A percentile compares a stretch with the other conserved stretches of the same genome.
Conservation (phyloP, 257 asterid species). For the Solanum ahanhuiri region DNA sequence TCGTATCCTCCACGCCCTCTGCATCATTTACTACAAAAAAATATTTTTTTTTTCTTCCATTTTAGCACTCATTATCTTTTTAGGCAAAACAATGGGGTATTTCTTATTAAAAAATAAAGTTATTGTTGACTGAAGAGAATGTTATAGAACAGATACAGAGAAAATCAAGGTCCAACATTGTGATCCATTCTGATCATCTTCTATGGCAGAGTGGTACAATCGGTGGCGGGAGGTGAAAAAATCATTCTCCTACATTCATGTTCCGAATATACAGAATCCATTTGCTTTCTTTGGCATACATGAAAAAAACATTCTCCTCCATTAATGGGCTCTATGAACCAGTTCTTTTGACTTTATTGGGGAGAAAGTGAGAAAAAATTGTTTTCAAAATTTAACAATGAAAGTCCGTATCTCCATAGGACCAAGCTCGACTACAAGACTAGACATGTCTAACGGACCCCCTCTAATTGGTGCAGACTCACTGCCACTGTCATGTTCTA, state of each 20-base stretch:
- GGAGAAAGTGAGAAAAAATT: not conserved
- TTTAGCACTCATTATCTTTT: not conserved
- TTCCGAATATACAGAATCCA: not conserved
- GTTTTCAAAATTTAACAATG: slow-evolving; percentile 30
- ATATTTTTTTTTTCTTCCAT: not conserved
- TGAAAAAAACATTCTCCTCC: not conserved
- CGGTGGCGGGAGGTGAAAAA: not conserved
- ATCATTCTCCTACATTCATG: not conserved
- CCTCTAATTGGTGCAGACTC: slow-evolving; percentile 36
- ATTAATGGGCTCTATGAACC: not conserved
- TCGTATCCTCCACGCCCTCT: not conserved
- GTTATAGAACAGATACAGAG: not conserved
- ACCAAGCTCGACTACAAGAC: slow-evolving; percentile 55
- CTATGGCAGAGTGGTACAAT: not conserved
- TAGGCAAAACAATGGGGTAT: not conserved
- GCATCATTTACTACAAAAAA: not conserved
- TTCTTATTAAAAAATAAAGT: not conserved
- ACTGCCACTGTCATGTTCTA: slow-evolving; percentile 25
- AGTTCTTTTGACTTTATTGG: not conserved
- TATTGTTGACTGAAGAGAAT: not conserved
- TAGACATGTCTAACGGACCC: slow-evolving; percentile 27
- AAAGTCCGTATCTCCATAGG: slow-evolving; percentile 94
- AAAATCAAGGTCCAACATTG: not conserved
- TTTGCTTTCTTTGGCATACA: not conserved
- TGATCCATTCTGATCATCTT: not conserved